Evolutionary conservation across 1,139 yeast genomes (phyloP).

Genomic region (Williopsis jadinii): DNA sequence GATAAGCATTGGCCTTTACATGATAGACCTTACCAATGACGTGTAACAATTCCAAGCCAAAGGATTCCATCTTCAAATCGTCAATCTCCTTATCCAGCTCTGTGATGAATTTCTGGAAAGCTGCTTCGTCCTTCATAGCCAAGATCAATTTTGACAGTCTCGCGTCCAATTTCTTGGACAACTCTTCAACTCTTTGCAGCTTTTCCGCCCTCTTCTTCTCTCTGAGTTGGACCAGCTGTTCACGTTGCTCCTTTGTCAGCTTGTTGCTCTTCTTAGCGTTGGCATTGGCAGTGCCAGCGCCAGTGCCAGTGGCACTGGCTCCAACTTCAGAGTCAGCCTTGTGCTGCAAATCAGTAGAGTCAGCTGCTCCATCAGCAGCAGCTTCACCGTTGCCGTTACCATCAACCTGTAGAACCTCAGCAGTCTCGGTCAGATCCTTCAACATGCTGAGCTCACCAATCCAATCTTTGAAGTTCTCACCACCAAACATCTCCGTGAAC

Average conservation of each 20-base stretch:
- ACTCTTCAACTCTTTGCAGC: conserved; percentile 46
- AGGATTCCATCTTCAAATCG: conserved; percentile 62
- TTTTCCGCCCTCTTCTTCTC: conserved; percentile 51
- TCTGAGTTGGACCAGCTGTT: conserved; percentile 44
- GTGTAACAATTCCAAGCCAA: conserved; percentile 70
- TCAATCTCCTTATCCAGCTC: conserved; percentile 55
- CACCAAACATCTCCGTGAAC: conserved; percentile 67
- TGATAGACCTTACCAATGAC: conserved; percentile 63
- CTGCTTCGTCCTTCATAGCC: conserved; percentile 25
- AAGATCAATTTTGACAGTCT: conserved; percentile 30
- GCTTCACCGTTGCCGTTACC: conserved; percentile 2
- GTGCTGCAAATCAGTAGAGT: conserved; percentile 31
- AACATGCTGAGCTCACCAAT: conserved; percentile 66
- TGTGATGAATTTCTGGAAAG: conserved; percentile 30
- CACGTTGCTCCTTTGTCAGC: conserved; percentile 44
- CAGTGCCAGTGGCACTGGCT: not conserved
- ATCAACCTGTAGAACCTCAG: conserved; percentile 37
- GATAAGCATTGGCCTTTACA: conserved; percentile 45
- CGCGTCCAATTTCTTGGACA: conserved; percentile 39
- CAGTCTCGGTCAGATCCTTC: conserved; percentile 51
- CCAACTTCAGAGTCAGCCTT: conserved; percentile 1
- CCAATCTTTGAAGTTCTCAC: conserved; percentile 69
- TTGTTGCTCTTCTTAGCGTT: conserved; percentile 19
- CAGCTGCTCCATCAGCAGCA: conserved; percentile 4
- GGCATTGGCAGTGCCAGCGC: not conserved